Conservation (phyloP, 192 early-diverging fungal genomes). For the Coemansia sp. region DNA sequence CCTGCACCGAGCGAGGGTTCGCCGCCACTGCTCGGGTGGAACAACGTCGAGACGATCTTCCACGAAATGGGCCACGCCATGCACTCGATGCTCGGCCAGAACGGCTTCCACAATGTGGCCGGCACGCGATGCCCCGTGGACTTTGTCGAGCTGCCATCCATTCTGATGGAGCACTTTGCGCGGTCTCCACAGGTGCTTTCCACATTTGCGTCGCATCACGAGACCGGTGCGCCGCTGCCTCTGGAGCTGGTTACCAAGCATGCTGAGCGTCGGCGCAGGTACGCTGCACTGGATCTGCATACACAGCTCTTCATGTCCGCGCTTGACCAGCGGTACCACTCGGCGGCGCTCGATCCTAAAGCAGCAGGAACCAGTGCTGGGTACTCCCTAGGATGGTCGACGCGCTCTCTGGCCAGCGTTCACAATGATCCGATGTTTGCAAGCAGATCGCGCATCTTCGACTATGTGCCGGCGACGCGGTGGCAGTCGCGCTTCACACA, state of each 20-base stretch:
- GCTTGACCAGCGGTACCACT: conserved; percentile 90
- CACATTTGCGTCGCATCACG: conserved; percentile 74
- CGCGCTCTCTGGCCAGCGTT: conserved; percentile 59
- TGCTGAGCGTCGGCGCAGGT: conserved; percentile 55
- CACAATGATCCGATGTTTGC: conserved; percentile 54
- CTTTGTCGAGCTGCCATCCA: conserved; percentile 97
- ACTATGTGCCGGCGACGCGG: conserved; percentile 66
- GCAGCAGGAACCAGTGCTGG: no score
- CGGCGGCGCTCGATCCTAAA: conserved; percentile 38
- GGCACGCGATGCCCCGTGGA: conserved; percentile 94
- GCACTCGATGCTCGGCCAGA: conserved; percentile 94
- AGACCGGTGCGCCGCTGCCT: conserved; percentile 65
- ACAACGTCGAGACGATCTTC: conserved; percentile 93
- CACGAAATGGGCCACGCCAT: conserved; percentile 99
- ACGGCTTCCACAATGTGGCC: conserved; percentile 94
- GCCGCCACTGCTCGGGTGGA: conserved; percentile 70
- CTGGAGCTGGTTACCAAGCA: conserved; percentile 56
- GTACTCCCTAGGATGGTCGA: conserved; percentile 43
- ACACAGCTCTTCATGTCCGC: conserved; percentile 89
- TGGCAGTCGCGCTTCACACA: conserved; percentile 95
- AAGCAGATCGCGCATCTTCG: conserved; percentile 60
- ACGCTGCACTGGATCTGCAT: conserved; percentile 77
- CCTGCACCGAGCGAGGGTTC: conserved; percentile 40
- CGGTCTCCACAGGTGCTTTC: conserved; percentile 69
- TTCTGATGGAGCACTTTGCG: conserved; percentile 93